phyloP scores from a whole-genome alignment of 331 rosid genomes.

The Rosa hybrid region DNA sequence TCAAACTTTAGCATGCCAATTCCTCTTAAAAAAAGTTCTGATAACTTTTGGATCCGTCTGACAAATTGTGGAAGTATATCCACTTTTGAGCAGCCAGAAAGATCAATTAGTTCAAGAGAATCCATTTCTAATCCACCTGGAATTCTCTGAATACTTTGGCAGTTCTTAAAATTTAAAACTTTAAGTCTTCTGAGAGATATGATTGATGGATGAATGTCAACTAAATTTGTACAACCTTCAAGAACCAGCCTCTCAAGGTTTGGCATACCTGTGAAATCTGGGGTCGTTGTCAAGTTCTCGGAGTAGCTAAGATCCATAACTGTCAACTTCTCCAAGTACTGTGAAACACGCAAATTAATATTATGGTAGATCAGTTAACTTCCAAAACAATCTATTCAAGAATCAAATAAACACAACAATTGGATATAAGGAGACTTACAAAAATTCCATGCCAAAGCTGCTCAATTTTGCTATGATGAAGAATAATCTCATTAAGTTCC shows the following conservation, averaged over 20 bases:
- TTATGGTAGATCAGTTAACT: not conserved
- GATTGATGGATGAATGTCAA: conserved; percentile 11
- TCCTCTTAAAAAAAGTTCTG: not conserved
- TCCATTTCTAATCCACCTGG: not conserved
- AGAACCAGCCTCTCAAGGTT: not conserved
- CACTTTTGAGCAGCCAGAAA: not conserved
- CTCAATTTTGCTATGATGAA: not conserved
- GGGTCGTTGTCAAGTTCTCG: not conserved
- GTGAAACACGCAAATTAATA: not conserved
- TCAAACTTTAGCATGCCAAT: not conserved
- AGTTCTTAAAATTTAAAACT: not conserved
- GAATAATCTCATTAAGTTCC: conserved; percentile 8
- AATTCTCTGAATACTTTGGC: not conserved
- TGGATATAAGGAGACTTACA: not conserved
- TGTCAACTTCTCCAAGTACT: not conserved
- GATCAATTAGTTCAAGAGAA: not conserved
- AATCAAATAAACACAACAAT: not conserved
- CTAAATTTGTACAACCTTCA: not conserved
- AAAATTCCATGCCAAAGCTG: not conserved
- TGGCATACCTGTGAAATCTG: not conserved
- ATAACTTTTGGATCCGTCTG: not conserved
- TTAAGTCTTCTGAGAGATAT: not conserved
- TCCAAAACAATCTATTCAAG: not conserved
- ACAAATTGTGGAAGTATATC: not conserved
- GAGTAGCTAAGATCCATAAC: not conserved